Base-by-base conservation (phyloP, 2,329 filamentous ascomycete genomes). In the Talaromyces albobiverticillius region DNA sequence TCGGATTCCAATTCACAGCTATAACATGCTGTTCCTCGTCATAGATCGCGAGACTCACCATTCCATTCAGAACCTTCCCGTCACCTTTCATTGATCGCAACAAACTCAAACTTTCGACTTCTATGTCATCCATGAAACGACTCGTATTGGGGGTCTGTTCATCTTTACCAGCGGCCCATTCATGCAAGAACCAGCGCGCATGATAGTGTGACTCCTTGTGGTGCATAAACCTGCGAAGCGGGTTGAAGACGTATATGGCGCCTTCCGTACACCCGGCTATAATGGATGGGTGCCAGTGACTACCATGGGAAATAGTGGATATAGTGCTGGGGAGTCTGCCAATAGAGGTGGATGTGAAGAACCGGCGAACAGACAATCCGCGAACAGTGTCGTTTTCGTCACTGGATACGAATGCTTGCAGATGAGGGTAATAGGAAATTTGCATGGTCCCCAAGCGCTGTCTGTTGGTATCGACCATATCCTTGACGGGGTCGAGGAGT, bases 1-100 rank as follows among this genome's bases (percentile, higher is more conserved):
- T 88, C 1, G 85, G 84, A 63, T 89, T 89, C 86, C 86, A 89
- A 38, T 79, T 78, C 22, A 87, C 72, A 1, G 79, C 75, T 4
- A 84, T 84, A 59, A 89, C 73, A 45, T 85, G 79, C 9, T 83
- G 86, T 58, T 79, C 72, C 46, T 86, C 80, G 53, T 89, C 86
- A 61, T 85, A 80, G 10, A 87, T 75, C 3, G 72, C 71, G 23
- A 73, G 68, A 41, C 70, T 62, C 55, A 65, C 63, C n/a, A 62
- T 58, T 1, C 67, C 65, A 43, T 67, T 66, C 43, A 67, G 59
- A 25, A 69, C 58, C 42, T 65, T 66, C n/a, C 61, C 59, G 34
- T 71, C 69, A 0, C 62, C 65, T 23, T 62, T 53, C 58, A 67
- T 54, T 53, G 65, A 66, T 22, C 66, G 67, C 23, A 67, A 53